These are phyloP conservation scores for Zychaea mexicana DNA, from an alignment of 371 early-diverging fungal genomes.

Conservation along the genomic window DNA sequence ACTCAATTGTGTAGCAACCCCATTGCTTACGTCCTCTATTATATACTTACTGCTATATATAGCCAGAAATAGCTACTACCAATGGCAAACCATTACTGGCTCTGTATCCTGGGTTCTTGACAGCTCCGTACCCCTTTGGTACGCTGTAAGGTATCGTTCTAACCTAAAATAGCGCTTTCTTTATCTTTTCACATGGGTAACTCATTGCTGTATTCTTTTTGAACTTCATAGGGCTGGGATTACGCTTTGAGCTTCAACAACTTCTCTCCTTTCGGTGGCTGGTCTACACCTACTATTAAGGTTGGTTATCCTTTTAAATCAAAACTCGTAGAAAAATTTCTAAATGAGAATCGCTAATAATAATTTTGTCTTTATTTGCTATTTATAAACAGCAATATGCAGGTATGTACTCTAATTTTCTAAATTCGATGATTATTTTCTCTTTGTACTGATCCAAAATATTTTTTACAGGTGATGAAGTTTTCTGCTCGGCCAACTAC, in stretches of 20 bases:
- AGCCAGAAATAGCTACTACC: too few species aligned
- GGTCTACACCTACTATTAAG: constrained; percentile 26
- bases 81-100: constrained; percentile 25
- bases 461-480: too few species aligned
- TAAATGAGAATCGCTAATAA: neutral
- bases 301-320: neutral
- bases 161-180: too few species aligned
- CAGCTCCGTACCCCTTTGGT: constrained; percentile 23
- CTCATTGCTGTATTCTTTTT: too few species aligned
- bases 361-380: neutral
- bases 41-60: too few species aligned
- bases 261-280: constrained; percentile 25
- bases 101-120: constrained; percentile 16
- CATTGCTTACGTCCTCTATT: too few species aligned
- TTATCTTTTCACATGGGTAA: too few species aligned
- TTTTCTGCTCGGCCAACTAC: constrained; percentile 19
- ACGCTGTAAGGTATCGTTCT: constrained; percentile 28
- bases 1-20: too few species aligned
- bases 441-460: too few species aligned
- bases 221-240: constrained; percentile 18
- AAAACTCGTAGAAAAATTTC: too few species aligned
- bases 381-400: constrained; percentile 20
- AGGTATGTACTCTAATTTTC: too few species aligned
- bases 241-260: constrained; percentile 16
- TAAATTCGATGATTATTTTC: too few species aligned